Evolutionary conservation across 768 basidiomycete species (phyloP).

Genomic region (Lepiota subincarnata): DNA sequence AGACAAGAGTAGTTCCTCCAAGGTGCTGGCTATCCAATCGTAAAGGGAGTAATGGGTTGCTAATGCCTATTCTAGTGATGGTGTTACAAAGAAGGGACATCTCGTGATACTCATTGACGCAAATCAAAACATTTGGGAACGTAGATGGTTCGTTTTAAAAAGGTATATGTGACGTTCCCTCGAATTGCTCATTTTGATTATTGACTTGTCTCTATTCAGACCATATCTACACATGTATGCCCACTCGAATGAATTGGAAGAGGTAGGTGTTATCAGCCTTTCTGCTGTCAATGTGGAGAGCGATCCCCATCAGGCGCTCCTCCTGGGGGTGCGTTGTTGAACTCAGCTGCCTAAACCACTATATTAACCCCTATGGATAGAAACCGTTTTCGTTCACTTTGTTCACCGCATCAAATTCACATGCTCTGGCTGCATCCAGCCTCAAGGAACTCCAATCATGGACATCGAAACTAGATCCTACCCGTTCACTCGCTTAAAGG

Average conservation of each 20-base stretch:
- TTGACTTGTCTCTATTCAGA: conserved; percentile 35
- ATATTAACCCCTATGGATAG: conserved; percentile 34
- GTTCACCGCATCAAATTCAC: conserved; percentile 89
- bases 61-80: conserved; percentile 50
- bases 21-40: conserved; percentile 42
- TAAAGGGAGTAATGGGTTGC: not conserved
- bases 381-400: conserved; percentile 85
- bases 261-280: conserved; percentile 79
- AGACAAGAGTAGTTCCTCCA: conserved; percentile 68
- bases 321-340: conserved; percentile 68
- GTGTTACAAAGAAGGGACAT: conserved; percentile 80
- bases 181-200: conserved; percentile 4
- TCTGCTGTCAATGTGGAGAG: conserved; percentile 80
- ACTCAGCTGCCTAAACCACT: not conserved
- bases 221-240: conserved; percentile 88
- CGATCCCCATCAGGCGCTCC: conserved; percentile 81
- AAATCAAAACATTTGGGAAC: conserved; percentile 75
- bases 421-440: conserved; percentile 80
- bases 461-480: conserved; percentile 82
- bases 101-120: conserved; percentile 81
- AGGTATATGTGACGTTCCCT: conserved; percentile 49
- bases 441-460: conserved; percentile 82
- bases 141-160: conserved; percentile 81
- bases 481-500: conserved; percentile 45
- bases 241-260: conserved; percentile 81